Base-by-base conservation (phyloP, 805 yeast species). In the Sugiyamaella qingdaonensis region DNA sequence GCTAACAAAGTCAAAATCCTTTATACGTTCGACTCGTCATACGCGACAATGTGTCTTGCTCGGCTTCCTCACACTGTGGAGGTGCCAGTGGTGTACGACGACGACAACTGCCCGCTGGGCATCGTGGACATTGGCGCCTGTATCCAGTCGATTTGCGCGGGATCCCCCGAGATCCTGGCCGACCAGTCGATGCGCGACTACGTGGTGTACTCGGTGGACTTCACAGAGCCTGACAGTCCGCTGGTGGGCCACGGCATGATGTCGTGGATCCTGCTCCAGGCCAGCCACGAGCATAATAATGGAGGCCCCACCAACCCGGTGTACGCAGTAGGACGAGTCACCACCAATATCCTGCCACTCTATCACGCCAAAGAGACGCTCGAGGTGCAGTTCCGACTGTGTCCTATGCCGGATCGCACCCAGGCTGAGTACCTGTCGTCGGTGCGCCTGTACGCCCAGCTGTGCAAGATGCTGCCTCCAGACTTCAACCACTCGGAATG, bases 181-280 rank as follows among this genome's bases (percentile, higher is more conserved):
- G 53, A 60, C n/a, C 62, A 61, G 9, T 33, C 46, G 18, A 24
- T 24, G 9, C 37, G 57, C 34, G 76, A 73, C 49, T 73, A 63
- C 59, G 67, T 72, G 27, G 73, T 73, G 4, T 73, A 73, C 55
- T 63, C 73, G 2, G 67, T 61, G 14, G 77, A 73, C 60, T 65
- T 63, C 54, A 61, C 70, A 10, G 77, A 73, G 52, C 64, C 61
- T 14, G 73, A 61, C 46, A 54, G 57, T 43, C 76, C 77, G 10
- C 55, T 68, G 32, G 72, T 70, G 45, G 73, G 74, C 24, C 75
- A 73, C 55, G 77, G 77, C 11, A 54, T 63, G 53, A 60, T 73
- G 10, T 64, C 71, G 7, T 37, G 55, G 45, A 46, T 52, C 24
- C 43, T 54, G 39, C 35, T 48, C n/a, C 21, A 29, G 14, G 13